Percentiles rank a stretch among this genome's conserved stretches.
Evolutionary conservation across 106 monocot species (phyloP).

Genomic region (Phalaenopsis aphrodite): DNA sequence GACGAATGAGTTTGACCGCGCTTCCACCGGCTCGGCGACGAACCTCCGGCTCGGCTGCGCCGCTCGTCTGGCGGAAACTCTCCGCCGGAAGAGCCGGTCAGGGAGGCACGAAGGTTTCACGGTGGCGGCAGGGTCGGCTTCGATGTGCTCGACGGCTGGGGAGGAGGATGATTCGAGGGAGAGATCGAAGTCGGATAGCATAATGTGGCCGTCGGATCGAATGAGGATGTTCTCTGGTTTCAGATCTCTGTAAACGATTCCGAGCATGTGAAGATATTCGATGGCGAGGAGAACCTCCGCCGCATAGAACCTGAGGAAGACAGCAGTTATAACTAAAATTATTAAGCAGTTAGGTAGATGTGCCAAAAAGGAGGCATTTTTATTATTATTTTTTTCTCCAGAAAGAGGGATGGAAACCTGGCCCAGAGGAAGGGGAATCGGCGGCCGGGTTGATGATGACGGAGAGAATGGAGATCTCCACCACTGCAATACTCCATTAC

Average conservation of each 20-base stretch:
- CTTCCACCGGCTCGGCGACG: conserved; percentile 65
- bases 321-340: not conserved
- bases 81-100: conserved; percentile 22
- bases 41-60: conserved; percentile 22
- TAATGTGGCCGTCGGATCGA: conserved; percentile 85
- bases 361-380: not conserved
- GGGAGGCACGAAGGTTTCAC: conserved; percentile 30
- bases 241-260: conserved; percentile 84
- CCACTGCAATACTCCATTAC: conserved; percentile 96
- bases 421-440: conserved; percentile 57
- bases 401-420: conserved; percentile 18
- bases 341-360: too few relatives aligned
- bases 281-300: conserved; percentile 82
- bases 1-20: conserved; percentile 70
- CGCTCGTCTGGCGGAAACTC: not conserved
- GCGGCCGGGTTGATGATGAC: conserved; percentile 57
- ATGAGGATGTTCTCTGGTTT: conserved; percentile 95
- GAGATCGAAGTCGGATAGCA: conserved; percentile 98
- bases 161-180: conserved; percentile 53
- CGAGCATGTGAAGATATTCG: conserved; percentile 94
- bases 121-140: not conserved
- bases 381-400: not conserved
- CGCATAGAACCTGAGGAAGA: conserved; percentile 59
- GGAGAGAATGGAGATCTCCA: conserved; percentile 82
- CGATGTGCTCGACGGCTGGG: conserved; percentile 21